phyloP scores from a whole-genome alignment of 805 yeast species.

The Candida patagonica region DNA sequence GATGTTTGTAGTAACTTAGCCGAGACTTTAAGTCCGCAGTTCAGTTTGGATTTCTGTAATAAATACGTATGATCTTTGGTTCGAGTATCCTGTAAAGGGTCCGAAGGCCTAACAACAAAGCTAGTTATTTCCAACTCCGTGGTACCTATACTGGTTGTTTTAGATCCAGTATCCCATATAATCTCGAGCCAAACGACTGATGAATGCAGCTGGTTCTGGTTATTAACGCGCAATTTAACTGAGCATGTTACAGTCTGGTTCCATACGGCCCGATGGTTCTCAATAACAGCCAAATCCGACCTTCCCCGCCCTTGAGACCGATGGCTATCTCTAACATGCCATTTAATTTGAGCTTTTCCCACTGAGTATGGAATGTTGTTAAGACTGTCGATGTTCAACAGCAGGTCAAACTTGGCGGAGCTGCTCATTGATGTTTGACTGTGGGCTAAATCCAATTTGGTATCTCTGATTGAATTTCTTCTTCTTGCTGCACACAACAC shows the following conservation, averaged over 20 bases:
- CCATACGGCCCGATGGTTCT: slow-evolving; percentile 46
- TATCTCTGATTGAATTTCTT: too few species aligned
- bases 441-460: too few species aligned
- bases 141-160: slow-evolving; percentile 47
- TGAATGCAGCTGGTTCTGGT: slow-evolving; percentile 29
- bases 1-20: slow-evolving; percentile 40
- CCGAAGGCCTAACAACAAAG: slow-evolving; percentile 33
- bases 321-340: slow-evolving; percentile 48
- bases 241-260: slow-evolving; percentile 32
- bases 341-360: slow-evolving; percentile 58
- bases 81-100: slow-evolving; percentile 27
- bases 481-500: too few species aligned
- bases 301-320: slow-evolving; percentile 36
- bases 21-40: slow-evolving; percentile 57
- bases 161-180: slow-evolving; percentile 34
- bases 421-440: not conserved
- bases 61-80: slow-evolving; percentile 54
- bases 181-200: slow-evolving; percentile 36
- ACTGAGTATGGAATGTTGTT: slow-evolving; percentile 76
- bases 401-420: slow-evolving; percentile 43
- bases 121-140: slow-evolving; percentile 64
- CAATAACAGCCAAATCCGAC: slow-evolving; percentile 37
- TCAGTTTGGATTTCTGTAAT: slow-evolving; percentile 69
- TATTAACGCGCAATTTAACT: slow-evolving; percentile 33
- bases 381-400: slow-evolving; percentile 54